Percentiles rank a stretch among this genome's conserved stretches.
Evolutionary conservation across 257 asterid species (phyloP).

Genomic region (Lycium ferocissimum): DNA sequence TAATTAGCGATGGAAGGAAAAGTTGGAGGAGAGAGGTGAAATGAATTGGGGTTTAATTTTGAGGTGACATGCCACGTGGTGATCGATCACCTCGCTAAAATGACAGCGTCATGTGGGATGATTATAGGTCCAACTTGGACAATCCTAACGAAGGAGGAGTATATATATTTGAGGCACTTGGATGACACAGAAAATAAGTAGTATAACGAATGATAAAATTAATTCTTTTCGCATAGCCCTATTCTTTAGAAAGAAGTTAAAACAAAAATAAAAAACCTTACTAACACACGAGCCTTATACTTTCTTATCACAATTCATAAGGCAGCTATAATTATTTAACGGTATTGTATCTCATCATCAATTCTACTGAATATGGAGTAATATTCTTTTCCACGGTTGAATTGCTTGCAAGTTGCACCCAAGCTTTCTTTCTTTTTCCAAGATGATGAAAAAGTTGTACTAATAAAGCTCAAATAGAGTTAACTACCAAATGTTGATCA

Average conservation of each 20-base stretch:
- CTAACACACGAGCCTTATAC: not conserved
- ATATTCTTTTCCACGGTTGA: not conserved
- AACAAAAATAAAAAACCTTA: not conserved
- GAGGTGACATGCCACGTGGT: too few relatives aligned
- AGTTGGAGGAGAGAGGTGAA: not conserved
- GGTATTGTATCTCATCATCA: conserved; percentile 1
- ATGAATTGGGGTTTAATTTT: not conserved
- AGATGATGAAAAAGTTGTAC: conserved; percentile 18
- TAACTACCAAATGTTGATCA: conserved; percentile 8
- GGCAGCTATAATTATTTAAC: not conserved
- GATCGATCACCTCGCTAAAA: too few relatives aligned
- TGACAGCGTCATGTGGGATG: too few relatives aligned
- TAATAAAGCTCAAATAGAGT: not conserved
- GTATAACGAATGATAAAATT: too few relatives aligned
- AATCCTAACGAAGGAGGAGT: not conserved
- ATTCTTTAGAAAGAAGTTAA: not conserved
- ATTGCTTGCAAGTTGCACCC: not conserved
- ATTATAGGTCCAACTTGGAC: too few relatives aligned
- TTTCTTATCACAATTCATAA: not conserved
- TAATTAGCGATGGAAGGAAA: not conserved
- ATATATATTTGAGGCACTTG: not conserved
- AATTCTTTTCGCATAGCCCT: not conserved
- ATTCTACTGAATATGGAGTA: not conserved
- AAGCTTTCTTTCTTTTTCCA: not conserved
- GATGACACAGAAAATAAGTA: too few relatives aligned